Evolutionary conservation across 2,329 filamentous ascomycete species (phyloP), one percentile per base, ranked within the genome.

Genomic region (Ophiostoma piceae): DNA sequence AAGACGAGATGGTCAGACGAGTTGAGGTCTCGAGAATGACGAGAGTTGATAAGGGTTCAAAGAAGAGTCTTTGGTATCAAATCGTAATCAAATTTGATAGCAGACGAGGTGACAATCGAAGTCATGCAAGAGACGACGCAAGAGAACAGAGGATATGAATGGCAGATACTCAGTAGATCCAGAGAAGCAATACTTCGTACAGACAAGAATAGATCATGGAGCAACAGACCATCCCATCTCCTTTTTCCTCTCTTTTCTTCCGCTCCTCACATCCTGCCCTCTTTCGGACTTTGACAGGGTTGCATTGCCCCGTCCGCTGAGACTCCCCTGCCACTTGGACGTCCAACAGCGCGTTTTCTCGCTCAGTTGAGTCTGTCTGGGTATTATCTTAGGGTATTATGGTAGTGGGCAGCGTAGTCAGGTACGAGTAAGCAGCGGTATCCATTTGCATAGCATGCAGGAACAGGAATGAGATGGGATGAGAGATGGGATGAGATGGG

Each of bases 341-440:
- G 43, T 16, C 51, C 51, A 57, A 57, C 51, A 57, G 51, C 51
- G 51, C 51, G 51, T 26, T 57, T 57, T 26, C 22, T 57, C 51
- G 9, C 51, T 57, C 43, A 47, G 43, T 47, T 47, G 43, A 47
- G 51, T 26, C 51, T 14, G 51, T 22, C 51, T 57, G 51, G 51
- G n/a, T 47, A 47, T 16, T 39, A 39, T 37, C 9, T 37, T 9
- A 37, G 35, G 9, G 35, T 37, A 37, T 41, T 41, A 41, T 14
- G 35, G 35, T 35, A 8, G 35, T 35, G 35, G 35, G 35, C 11
- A 43, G 39, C 39, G 14, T 47, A 47, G 43, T 47, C 43, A 47
- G 43, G 43, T n/a, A 47, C 43, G 43, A 47, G 43, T 47, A n/a
- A 47, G 41, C 41, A 43, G 16, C 14, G 16, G 43, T 19, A 47